phyloP scores from a whole-genome alignment of 352 stramenopile genomes.

The Pythium periplocum region DNA sequence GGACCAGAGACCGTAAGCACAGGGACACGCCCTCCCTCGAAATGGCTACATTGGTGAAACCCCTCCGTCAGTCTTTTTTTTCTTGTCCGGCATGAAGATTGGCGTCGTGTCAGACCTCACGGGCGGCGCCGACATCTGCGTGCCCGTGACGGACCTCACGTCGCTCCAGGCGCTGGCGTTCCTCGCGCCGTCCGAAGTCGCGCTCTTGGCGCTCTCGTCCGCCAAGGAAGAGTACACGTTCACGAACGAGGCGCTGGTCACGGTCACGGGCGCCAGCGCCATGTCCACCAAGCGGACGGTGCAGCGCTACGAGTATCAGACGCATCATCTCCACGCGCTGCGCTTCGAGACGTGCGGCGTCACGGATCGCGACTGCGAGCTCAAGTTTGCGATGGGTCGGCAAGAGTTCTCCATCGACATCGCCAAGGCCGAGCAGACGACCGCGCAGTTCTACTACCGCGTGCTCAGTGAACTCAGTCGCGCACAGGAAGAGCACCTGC shows the following conservation, averaged over 20 bases:
- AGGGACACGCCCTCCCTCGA: too few species aligned
- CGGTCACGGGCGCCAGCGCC: conserved; percentile 2
- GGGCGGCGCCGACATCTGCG: conserved; percentile 12
- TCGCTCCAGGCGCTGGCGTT: conserved; percentile 2
- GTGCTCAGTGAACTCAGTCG: conserved; percentile 6
- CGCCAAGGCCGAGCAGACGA: conserved; percentile 6
- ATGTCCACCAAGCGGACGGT: conserved; percentile 13
- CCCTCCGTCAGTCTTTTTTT: too few species aligned
- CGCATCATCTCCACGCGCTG: not conserved
- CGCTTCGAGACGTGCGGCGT: conserved; percentile 11
- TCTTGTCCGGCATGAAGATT: conserved; percentile 8
- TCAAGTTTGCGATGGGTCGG: conserved; percentile 13
- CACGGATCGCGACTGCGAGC: conserved; percentile 15
- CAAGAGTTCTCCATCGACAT: conserved; percentile 17
- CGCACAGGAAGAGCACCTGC: conserved; percentile 6
- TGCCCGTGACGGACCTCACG: conserved; percentile 9
- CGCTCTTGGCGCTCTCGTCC: conserved; percentile 10
- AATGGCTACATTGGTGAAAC: too few species aligned
- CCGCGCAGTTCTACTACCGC: conserved; percentile 9
- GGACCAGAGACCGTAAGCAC: too few species aligned
- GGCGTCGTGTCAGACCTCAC: conserved; percentile 15
- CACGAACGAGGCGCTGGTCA: conserved; percentile 10
- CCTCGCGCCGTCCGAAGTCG: conserved; percentile 1
- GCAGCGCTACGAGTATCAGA: conserved; percentile 10
- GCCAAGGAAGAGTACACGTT: conserved; percentile 17